Conservation (phyloP, 306 rosid species). For the Leucaena leucocephala region DNA sequence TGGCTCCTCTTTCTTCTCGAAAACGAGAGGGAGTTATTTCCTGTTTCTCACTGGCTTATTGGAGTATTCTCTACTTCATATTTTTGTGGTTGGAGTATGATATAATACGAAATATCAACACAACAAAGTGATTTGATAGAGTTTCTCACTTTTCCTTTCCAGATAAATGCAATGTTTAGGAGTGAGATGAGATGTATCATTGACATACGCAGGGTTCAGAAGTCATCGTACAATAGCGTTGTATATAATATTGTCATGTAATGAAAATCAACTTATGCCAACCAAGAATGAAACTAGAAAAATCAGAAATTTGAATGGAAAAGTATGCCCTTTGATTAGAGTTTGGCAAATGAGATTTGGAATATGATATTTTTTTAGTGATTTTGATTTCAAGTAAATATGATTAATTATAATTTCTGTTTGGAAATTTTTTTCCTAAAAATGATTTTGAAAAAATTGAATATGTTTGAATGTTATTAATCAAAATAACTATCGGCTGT, state of each 20-base stretch:
- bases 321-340: background rate
- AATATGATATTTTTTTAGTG: background rate
- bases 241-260: slow-evolving; percentile 28
- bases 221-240: slow-evolving; percentile 14
- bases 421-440: background rate
- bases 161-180: slow-evolving; percentile 36
- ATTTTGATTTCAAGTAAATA: background rate
- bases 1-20: slow-evolving; percentile 11
- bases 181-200: slow-evolving; percentile 23
- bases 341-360: background rate
- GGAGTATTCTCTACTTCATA: background rate
- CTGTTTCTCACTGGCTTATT: no score
- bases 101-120: slow-evolving; percentile 9
- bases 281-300: background rate
- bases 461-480: background rate
- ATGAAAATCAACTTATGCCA: slow-evolving; percentile 4
- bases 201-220: slow-evolving; percentile 13
- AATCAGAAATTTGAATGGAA: background rate
- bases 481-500: background rate
- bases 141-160: slow-evolving; percentile 32
- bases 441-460: background rate
- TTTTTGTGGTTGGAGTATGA: slow-evolving; percentile 8
- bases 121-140: slow-evolving; percentile 14
- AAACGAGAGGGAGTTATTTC: background rate
- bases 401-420: background rate